Conservation (phyloP, 2,329 filamentous ascomycete genomes). For the Pseudocercospora musae region DNA sequence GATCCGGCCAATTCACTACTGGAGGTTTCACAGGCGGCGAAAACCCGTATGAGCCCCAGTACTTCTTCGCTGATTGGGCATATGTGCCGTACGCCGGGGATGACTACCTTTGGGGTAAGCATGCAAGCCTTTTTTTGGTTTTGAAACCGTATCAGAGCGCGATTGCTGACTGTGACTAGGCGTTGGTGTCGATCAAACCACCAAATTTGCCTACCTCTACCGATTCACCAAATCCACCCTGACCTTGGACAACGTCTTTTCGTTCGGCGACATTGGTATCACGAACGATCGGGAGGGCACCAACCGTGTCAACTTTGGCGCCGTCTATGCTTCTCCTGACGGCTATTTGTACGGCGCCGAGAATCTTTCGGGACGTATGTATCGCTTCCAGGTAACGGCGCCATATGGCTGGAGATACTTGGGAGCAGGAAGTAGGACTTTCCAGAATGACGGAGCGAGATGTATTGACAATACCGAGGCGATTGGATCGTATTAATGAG, state of each 20-base stretch:
- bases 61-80: constrained; percentile 11
- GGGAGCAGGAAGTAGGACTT: neutral
- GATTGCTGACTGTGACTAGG: neutral
- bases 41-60: neutral
- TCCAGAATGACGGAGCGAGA: constrained; percentile 10
- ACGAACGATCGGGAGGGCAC: neutral
- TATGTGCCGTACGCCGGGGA: constrained; percentile 6
- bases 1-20: neutral
- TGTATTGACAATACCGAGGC: constrained; percentile 11
- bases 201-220: neutral
- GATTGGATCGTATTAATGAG: neutral
- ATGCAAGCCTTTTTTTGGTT: neutral
- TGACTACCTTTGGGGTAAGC: constrained; percentile 1
- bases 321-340: constrained; percentile 1
- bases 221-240: neutral
- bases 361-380: constrained; percentile 1
- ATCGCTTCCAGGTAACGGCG: constrained; percentile 1
- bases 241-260: neutral
- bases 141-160: neutral
- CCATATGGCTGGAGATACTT: neutral
- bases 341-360: constrained; percentile 5
- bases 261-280: neutral
- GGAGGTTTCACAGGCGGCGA: neutral
- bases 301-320: constrained; percentile 5
- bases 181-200: constrained; percentile 1